Base-by-base conservation (phyloP, 805 yeast species). In the Scheffersomyces stipitis region DNA sequence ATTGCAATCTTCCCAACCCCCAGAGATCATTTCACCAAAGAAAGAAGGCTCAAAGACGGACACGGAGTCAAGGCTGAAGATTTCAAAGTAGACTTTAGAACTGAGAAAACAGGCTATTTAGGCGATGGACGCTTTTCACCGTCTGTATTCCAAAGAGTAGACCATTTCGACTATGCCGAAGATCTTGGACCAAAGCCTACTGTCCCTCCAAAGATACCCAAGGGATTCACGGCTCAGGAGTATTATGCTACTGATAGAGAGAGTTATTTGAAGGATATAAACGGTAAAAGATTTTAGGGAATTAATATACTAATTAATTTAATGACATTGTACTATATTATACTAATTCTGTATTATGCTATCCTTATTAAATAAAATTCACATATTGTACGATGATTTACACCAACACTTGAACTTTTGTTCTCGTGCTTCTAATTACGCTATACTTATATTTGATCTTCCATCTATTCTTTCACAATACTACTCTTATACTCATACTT, bases 1-100 rank as follows among this genome's bases (percentile, higher is more conserved):
- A 90, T 74, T 96, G 55, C 41, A 60, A 69, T 41, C 10, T 78
- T 78, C 0, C 79, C 79, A 3, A 64, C 75, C 0, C 78, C 79
- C 2, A 60, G 64, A 30, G 76, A 72, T 37, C 70, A 66, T 38
- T 50, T 66, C 30, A 23, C 41, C 18, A 42, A 48, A 15, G 47
- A 49, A 26, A 48, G 45, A 20, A 43, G 60, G 13, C 44, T 59
- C 17, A 59, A 53, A 36, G 42, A 41, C 31, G 60, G 60, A 5
- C 38, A 40, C 24, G 24, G 24, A 2, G 42, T 38, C 4, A 42
- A 41, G 4, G 38, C 42, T 6, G 34, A 48, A 10, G 62, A 60
- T 14, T 15, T 44, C 7, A 30, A 31, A 13, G 43, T 62, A 3
- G 71, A 62, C 41, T 48, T 48, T 12, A 47, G 62, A 22, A 62